Evolutionary conservation across 225 moss, liverwort and hornwort species (phyloP).

Genomic region (Bryoerythrophyllum caledonicum): DNA sequence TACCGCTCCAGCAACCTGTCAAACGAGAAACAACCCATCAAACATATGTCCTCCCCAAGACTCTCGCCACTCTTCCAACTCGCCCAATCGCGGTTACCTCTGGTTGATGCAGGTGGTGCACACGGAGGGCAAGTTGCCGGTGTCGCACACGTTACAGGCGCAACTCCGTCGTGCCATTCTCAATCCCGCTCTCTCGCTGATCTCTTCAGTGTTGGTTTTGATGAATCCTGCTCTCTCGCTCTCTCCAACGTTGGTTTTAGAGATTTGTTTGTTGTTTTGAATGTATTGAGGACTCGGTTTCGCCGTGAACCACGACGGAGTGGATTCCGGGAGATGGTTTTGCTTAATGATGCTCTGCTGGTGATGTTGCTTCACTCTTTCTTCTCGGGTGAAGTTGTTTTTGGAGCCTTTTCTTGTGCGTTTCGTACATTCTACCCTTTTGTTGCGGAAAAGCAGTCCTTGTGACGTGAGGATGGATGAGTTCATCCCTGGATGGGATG

Average conservation of each 20-base stretch:
- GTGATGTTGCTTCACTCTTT: no score
- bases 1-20: constrained; percentile 77
- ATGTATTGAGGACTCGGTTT: no score
- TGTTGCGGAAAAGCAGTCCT: not conserved
- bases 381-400: not conserved
- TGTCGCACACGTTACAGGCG: constrained; percentile 83
- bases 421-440: constrained; percentile 16
- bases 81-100: no score
- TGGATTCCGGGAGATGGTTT: no score
- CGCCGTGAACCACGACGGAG: no score
- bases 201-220: no score
- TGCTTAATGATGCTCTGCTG: no score
- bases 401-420: not conserved
- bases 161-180: constrained; percentile 73
- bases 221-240: not conserved
- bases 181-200: no score
- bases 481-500: not conserved
- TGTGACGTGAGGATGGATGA: not conserved
- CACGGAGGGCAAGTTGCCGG: constrained; percentile 64
- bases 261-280: not conserved
- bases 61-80: no score
- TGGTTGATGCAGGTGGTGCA: constrained; percentile 76
- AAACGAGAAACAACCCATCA: not conserved
- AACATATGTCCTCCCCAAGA: no score
- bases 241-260: not conserved